Conservation (phyloP, 225 moss, liverwort and hornwort genomes). For the Physcomitrium patens region DNA sequence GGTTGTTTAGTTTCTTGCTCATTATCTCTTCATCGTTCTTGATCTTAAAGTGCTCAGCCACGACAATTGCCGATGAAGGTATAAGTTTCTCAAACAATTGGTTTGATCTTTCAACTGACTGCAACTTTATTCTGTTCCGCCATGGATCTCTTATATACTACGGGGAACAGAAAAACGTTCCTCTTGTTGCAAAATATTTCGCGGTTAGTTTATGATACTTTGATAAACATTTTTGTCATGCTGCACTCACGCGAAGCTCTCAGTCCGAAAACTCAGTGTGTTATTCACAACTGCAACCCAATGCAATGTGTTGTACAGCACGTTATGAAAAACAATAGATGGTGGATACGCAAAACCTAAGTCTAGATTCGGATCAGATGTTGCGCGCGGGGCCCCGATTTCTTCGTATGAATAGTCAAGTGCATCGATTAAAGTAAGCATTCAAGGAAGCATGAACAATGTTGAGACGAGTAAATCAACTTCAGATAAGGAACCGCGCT, state of each 20-base stretch:
- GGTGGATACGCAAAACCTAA: not conserved
- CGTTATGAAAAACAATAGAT: no score
- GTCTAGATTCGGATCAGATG: not conserved
- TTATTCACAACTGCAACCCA: no score
- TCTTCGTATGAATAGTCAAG: not conserved
- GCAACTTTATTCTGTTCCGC: not conserved
- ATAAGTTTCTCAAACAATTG: not conserved
- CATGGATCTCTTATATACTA: not conserved
- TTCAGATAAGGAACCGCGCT: not conserved
- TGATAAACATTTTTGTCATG: not conserved
- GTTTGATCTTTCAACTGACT: no score
- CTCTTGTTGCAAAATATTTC: no score
- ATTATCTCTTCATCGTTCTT: not conserved
- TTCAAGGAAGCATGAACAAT: not conserved
- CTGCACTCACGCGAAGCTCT: not conserved
- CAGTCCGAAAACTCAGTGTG: not conserved
- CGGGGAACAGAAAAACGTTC: no score
- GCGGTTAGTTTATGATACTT: not conserved
- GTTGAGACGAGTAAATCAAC: not conserved
- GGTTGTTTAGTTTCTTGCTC: not conserved
- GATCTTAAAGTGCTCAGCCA: constrained; percentile 17
- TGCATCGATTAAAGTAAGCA: not conserved
- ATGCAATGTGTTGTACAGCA: no score
- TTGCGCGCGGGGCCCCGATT: not conserved
- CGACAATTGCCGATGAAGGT: constrained; percentile 30